Evolutionary conservation across 805 yeast genomes (phyloP).

Genomic region (Wickerhamiella kurtzmanii): DNA sequence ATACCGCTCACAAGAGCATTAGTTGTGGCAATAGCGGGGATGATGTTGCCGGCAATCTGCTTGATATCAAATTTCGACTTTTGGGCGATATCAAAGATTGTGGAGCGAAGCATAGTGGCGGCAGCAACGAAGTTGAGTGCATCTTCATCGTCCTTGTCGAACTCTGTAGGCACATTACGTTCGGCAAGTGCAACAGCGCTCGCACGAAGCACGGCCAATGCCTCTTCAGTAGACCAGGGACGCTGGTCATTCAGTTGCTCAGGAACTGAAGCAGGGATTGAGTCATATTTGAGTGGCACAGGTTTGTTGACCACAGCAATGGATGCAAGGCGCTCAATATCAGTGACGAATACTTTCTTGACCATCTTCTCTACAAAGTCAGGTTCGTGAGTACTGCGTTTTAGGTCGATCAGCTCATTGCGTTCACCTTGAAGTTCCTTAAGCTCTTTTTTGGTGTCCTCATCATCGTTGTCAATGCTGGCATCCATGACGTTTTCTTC

Average conservation of each 20-base stretch:
- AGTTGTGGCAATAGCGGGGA: slow-evolving; percentile 97
- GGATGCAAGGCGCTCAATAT: slow-evolving; percentile 56
- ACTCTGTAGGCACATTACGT: slow-evolving; percentile 35
- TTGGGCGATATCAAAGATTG: slow-evolving; percentile 74
- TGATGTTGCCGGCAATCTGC: slow-evolving; percentile 91
- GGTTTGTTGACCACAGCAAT: slow-evolving; percentile 62
- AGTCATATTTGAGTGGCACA: slow-evolving; percentile 35
- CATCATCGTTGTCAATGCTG: slow-evolving; percentile 46
- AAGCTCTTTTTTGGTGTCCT: slow-evolving; percentile 25
- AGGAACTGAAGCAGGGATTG: slow-evolving; percentile 12
- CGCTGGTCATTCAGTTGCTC: slow-evolving; percentile 29
- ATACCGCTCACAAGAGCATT: slow-evolving; percentile 91
- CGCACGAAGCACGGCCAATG: slow-evolving; percentile 42
- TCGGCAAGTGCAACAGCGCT: slow-evolving; percentile 38
- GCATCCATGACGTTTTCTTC: slow-evolving; percentile 52
- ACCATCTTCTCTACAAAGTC: slow-evolving; percentile 25
- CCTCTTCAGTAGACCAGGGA: slow-evolving; percentile 51
- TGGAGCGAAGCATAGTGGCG: slow-evolving; percentile 84
- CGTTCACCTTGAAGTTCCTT: slow-evolving; percentile 25
- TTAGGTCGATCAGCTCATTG: slow-evolving; percentile 26
- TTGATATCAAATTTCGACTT: slow-evolving; percentile 69
- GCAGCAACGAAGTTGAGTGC: slow-evolving; percentile 80
- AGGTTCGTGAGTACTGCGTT: slow-evolving; percentile 23
- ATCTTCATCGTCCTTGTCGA: slow-evolving; percentile 92
- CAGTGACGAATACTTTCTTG: slow-evolving; percentile 48